Evolutionary conservation across 1,139 yeast genomes (phyloP), one percentile per base, ranked within the genome.

Genomic region (Zhuliangozyma parablackwelliae): DNA sequence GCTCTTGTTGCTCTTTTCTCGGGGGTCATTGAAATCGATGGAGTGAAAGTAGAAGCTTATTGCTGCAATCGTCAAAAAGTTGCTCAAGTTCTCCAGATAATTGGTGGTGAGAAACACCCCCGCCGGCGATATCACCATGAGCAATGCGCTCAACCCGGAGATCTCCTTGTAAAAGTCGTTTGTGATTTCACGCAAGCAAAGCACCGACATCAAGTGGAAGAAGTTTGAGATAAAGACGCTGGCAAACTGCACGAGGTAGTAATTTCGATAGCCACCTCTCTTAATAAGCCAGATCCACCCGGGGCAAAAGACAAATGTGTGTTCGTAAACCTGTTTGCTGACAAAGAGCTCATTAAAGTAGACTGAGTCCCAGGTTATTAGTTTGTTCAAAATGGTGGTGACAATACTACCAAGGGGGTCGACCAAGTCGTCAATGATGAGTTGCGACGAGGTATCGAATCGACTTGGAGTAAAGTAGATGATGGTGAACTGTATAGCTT

Each of bases 281-380:
- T 61, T 57, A 20, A 87, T 59, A 3, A 79, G 40, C 31, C 74
- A 53, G 65, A 84, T 72, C 95, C 96, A 89, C 4, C 78, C 57
- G 6, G 87, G 84, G 29, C 95, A 82, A 56, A 88, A 92, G 7
- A 95, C 97, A 72, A 79, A 85, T 60, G 88, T 95, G 56, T 92
- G 96, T 56, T 92, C 97, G 57, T 70, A 89, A 28, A 58, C 56
- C 24, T 72, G 61, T 0, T 72, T 78, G 23, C 75, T 60, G 13
- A 61, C 55, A 28, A 84, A 78, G 33, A 80, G 54, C 34, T 80
- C 78, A 21, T 76, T 59, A 52, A 85, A 89, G 57, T 82, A 88
- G 0, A 89, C 95, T 2, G 82, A 72, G 57, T 92, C 98, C 97
- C 97, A 90, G 6, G 81, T 72, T 26, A 85, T 63, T 7, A 86